Base-by-base conservation (phyloP, 2,329 filamentous ascomycete genomes). In the Lasiodiplodia theobromae region DNA sequence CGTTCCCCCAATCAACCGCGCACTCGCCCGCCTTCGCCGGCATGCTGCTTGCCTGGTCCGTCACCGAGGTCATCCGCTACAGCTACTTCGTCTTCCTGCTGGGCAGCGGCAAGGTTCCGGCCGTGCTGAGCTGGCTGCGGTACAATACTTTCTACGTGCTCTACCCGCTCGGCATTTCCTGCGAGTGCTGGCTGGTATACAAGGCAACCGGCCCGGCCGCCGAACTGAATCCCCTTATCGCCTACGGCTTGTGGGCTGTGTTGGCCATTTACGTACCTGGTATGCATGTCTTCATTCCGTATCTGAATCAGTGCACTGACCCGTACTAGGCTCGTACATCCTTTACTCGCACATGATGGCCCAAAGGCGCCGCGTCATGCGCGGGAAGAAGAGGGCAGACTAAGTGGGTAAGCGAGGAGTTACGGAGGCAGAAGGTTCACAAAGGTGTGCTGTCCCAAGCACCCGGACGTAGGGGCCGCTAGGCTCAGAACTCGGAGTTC, bases 261-360 rank as follows among this genome's bases (percentile, higher is more conserved):
- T 75, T 97, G 74, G 85, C 86, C 5, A 85, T 93, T 67, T 97
- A 97, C 79, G 86, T 96, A 54, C 94, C 94, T 54, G 91, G 92
- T 92, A 83, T 52, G 58, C 6, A 21, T 71, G 21, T 34, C 51
- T 1, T 51, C 49, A 31, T 40, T 53, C 21, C 1, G 40, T 16
- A 11, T 66, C 54, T 44, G 16, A 40, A 14, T 40, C 31, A 34
- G 31, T 34, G 31, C 31, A 34, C 31, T 58, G 4, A n/a, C 23
- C 47, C 11, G 4, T 21, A 12, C 4, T 16, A 91, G 93, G 83
- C 76, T 88, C 92, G 4, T 97, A 96, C 75, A 87, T 96, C 68
- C 82, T 98, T 69, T 98, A 96, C 78, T 93, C 92, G 25, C 92
- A 99, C 81, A 98, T 99, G 96, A 92, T 98, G 85, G 86, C 86